Conservation (phyloP, 805 yeast species). For the Cyberlindnera euphorbiae region DNA sequence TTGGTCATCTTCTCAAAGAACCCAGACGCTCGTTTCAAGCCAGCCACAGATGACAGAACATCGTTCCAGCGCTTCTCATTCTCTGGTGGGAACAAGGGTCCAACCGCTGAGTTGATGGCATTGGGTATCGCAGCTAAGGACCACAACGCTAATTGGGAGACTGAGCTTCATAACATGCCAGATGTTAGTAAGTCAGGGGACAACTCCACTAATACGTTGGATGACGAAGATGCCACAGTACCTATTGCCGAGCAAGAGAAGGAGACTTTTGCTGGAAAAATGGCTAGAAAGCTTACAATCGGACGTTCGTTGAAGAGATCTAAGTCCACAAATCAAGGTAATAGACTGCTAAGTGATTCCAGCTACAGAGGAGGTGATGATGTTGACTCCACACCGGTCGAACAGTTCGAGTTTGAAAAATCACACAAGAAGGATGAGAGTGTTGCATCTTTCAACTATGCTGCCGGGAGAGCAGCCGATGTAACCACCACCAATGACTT, state of each 20-base stretch:
- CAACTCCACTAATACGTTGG: slow-evolving; percentile 16
- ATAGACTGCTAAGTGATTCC: slow-evolving; percentile 13
- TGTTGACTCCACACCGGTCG: not conserved
- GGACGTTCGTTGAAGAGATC: slow-evolving; percentile 19
- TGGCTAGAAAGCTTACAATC: slow-evolving; percentile 39
- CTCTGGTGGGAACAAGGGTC: slow-evolving; percentile 28
- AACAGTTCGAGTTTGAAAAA: slow-evolving; percentile 9
- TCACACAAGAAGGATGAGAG: slow-evolving; percentile 17
- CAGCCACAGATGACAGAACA: slow-evolving; percentile 88
- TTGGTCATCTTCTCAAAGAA: slow-evolving; percentile 68
- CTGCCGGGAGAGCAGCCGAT: slow-evolving; percentile 7
- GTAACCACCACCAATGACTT: slow-evolving; percentile 23
- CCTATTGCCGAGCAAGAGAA: slow-evolving; percentile 31
- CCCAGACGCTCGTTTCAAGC: slow-evolving; percentile 85
- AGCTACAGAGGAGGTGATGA: slow-evolving; percentile 8
- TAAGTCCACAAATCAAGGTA: slow-evolving; percentile 13
- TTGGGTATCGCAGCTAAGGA: slow-evolving; percentile 81
- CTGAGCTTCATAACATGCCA: slow-evolving; percentile 34
- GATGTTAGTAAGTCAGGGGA: slow-evolving; percentile 14
- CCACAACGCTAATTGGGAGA: slow-evolving; percentile 71
- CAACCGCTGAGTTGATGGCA: slow-evolving; percentile 55
- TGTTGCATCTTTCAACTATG: slow-evolving; percentile 18
- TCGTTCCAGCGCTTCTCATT: slow-evolving; percentile 61
- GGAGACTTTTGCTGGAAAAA: slow-evolving; percentile 37
- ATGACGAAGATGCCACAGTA: slow-evolving; percentile 25